Base-by-base conservation (phyloP, 2,329 filamentous ascomycete genomes). In the Phyllosticta citriasiana region DNA sequence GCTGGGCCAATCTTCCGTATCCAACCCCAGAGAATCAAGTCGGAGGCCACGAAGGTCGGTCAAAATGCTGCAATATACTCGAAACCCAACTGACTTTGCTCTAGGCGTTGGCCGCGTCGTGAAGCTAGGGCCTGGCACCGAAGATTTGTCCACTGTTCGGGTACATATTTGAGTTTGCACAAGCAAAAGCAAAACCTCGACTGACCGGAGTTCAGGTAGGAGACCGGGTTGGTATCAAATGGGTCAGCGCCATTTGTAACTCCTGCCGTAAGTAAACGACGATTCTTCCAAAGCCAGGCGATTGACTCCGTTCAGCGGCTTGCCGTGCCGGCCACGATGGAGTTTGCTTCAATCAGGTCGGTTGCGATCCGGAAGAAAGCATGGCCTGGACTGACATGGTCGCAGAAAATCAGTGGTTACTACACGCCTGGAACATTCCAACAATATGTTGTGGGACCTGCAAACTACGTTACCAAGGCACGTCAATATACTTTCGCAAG, bases 151-250 rank as follows among this genome's bases (percentile, higher is more conserved):
- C 1, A 78, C 77, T 4, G 74, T 88, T 40, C 86, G 86, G 66
- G 67, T 57, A 22, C 19, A 22, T 22, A 50, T 55, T 35, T 12
- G 4, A 9, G 2, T 19, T 33, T n/a, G 16, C 40, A n/a, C 12
- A 3, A 35, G 9, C 25, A 6, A 1, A 22, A 22, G 3, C 12
- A 7, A 26, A 47, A 24, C 6, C 16, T 16, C 7, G 6, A 19
- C 53, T 56, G 19, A 60, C n/a, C 27, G n/a, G 1, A 5, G 7
- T 8, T n/a, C 35, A 60, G 58, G 22, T 88, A n/a, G 85, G 85
- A 4, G 82, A 88, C 66, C 78, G 85, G 7, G 87, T 89, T 8
- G 87, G 87, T 14, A 82, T 89, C 69, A 89, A 89, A 72, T 88
- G 85, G 84, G 75, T 87, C 62, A 75, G 81, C 16, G 79, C 73